Percentiles rank a stretch among this genome's conserved stretches.
Evolutionary conservation across 805 yeast genomes (phyloP).

Genomic region (Nakazawaea sp.): DNA sequence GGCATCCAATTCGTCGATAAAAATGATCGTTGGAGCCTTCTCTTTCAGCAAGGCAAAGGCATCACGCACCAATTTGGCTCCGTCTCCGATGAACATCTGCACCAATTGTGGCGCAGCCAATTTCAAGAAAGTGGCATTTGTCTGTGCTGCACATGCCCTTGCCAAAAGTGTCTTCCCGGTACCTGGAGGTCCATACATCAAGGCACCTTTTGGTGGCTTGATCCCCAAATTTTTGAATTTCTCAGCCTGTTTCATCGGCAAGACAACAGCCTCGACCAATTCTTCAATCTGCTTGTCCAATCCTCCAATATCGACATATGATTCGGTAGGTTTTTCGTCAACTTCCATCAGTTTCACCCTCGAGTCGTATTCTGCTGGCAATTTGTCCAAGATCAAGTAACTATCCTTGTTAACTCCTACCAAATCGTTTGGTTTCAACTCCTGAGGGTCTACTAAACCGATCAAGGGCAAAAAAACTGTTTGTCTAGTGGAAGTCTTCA

Average conservation of each 20-base stretch:
- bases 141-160: conserved; percentile 98
- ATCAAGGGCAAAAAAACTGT: conserved; percentile 94
- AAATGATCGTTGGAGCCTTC: conserved; percentile 96
- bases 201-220: conserved; percentile 96
- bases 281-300: conserved; percentile 97
- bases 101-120: conserved; percentile 97
- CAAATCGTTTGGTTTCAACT: conserved; percentile 93
- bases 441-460: conserved; percentile 88
- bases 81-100: conserved; percentile 98
- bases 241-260: conserved; percentile 98
- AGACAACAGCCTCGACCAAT: conserved; percentile 94
- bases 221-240: conserved; percentile 92
- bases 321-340: conserved; percentile 97
- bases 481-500: conserved; percentile 95
- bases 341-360: conserved; percentile 99
- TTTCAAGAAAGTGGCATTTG: conserved; percentile 93
- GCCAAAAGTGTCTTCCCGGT: conserved; percentile 97
- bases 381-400: conserved; percentile 83
- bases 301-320: conserved; percentile 97
- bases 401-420: conserved; percentile 98
- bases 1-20: conserved; percentile 97
- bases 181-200: conserved; percentile 99
- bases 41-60: conserved; percentile 97
- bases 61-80: conserved; percentile 95
- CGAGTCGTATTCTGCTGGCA: conserved; percentile 96